These are phyloP conservation scores for Brassica carinata DNA, from an alignment of 345 rosid species.

Conservation along the genomic window DNA sequence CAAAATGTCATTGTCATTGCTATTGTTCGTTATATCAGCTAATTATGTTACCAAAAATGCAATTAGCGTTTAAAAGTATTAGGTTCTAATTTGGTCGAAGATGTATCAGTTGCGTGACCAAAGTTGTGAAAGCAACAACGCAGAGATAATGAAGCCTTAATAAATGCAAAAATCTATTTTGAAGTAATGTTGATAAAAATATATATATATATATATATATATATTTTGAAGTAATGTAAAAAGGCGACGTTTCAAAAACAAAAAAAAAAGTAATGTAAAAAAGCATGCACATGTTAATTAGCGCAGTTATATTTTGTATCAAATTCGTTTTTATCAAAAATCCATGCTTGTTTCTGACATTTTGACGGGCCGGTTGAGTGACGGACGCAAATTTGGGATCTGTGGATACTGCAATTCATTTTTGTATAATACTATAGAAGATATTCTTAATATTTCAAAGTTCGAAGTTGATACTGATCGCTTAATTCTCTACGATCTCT, in stretches of 20 bases:
- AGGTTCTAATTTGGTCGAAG: background rate
- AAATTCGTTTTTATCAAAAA: background rate
- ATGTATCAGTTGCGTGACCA: background rate
- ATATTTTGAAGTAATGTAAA: background rate
- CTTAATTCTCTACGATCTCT: background rate
- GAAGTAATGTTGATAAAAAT: background rate
- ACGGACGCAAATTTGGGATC: conserved; percentile 30
- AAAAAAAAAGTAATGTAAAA: background rate
- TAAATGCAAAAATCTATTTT: background rate
- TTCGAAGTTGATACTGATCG: conserved; percentile 31
- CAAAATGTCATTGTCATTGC: background rate
- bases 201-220: too few species aligned
- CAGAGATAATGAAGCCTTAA: background rate
- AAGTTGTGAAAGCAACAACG: background rate
- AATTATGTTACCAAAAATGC: background rate
- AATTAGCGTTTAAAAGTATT: background rate
- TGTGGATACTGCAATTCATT: background rate
- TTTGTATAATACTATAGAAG: background rate
- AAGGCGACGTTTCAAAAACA: too few species aligned
- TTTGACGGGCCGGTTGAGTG: conserved; percentile 22
- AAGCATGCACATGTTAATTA: conserved; percentile 11
- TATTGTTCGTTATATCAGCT: background rate
- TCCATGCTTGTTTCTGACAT: background rate
- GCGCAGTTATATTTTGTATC: background rate
- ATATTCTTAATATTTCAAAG: background rate